These are phyloP conservation scores for Colletotrichum cuscutae DNA, from an alignment of 2,329 filamentous ascomycete species.

Conservation along the genomic window DNA sequence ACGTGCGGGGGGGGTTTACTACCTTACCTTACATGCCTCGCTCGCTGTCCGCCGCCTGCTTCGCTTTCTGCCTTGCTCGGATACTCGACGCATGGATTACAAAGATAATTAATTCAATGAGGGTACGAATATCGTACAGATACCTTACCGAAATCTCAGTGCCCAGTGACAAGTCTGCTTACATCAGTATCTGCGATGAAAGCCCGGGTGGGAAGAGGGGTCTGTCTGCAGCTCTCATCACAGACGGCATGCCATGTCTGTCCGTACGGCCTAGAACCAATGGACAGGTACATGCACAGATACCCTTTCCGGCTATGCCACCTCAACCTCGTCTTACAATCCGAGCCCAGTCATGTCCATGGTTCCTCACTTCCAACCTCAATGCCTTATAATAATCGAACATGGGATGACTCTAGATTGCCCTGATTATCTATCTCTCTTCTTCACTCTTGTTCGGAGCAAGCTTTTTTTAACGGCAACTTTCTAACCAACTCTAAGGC, in stretches of 20 bases:
- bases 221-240: not conserved
- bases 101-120: not conserved
- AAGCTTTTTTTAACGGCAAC: not conserved
- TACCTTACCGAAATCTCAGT: not conserved
- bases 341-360: not conserved
- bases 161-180: not conserved
- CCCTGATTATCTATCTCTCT: not conserved
- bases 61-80: not conserved
- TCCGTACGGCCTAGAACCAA: not conserved
- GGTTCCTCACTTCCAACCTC: not conserved
- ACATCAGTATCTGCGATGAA: not conserved
- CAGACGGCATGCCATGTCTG: not conserved
- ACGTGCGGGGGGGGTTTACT: constrained; percentile 30
- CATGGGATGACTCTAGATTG: not conserved
- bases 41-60: not conserved
- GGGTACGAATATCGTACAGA: too few species aligned
- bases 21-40: not conserved
- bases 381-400: not conserved
- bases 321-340: not conserved
- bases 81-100: not conserved
- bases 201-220: not conserved
- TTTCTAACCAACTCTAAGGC: not conserved
- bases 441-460: not conserved
- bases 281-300: not conserved
- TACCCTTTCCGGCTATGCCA: not conserved